Evolutionary conservation across 352 stramenopile genomes (phyloP), one percentile per base, ranked within the genome.

Genomic region (Phytophthora litchii): DNA sequence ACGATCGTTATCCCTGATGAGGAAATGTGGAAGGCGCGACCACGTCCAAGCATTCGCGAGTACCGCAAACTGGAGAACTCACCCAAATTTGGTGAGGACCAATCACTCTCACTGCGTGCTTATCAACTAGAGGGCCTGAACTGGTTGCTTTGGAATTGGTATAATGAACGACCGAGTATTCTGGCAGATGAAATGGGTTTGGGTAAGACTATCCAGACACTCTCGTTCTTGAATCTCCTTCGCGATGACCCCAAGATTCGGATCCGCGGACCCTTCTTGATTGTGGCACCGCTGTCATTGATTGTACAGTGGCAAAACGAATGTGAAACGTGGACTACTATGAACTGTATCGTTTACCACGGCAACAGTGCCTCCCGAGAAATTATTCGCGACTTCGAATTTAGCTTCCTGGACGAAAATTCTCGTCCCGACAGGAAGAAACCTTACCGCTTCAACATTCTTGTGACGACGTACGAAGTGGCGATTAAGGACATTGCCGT

Each of bases 261-360:
- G 54, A 89, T 83, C n/a, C 83, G 85, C 2, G 94, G 95, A 5
- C 98, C 98, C 12, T 99, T 99, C 67, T 83, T 99, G 5, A 94
- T 99, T 20, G 93, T 99, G 10, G 98, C 97, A 9, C 98, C 98
- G 10, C 83, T 99, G 3, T 99, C 95, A 20, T 97, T 98, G 1
- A 95, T 99, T 50, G 84, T 92, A n/a, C 98, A 99, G 65, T 99
- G 98, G 98, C 83, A 99, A 61, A 96, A 98, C 48, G 98, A 99
- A 77, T 99, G 99, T 64, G 86, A 98, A 46, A 95, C 77, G 31
- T 99, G 98, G 98, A 99, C 97, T 0, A 88, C 96, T 38, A 95
- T 99, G 69, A 99, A 99, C 75, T 99, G 96, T 37, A 91, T 99
- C 45, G 91, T 99, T 1, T 99, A 99, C 61, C 97, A 99, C 76